Evolutionary conservation across 257 asterid genomes (phyloP).

Genomic region (Penstemon barbatus): DNA sequence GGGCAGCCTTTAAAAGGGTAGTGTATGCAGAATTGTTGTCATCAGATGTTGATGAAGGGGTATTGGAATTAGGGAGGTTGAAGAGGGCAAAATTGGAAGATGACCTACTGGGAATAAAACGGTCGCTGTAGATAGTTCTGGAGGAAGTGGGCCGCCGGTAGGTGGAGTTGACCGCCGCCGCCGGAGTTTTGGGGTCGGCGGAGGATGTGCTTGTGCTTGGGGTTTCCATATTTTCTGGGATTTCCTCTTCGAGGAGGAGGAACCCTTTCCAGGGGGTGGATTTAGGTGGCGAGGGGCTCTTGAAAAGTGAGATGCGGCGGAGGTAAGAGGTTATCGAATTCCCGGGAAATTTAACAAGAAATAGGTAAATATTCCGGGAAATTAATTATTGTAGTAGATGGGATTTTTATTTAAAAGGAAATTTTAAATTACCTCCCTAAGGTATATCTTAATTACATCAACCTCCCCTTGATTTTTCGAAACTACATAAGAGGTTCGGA

Average conservation of each 20-base stretch:
- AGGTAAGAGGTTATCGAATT: conserved; percentile 24
- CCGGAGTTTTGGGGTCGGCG: conserved; percentile 45
- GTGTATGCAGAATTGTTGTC: conserved; percentile 68
- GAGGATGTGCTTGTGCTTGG: conserved; percentile 36
- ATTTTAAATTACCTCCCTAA: no score
- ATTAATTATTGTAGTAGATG: background rate
- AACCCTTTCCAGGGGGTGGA: background rate
- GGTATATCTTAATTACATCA: no score
- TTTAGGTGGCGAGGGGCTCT: conserved; percentile 19
- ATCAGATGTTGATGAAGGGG: conserved; percentile 41
- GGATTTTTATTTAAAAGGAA: no score
- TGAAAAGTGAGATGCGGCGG: conserved; percentile 31
- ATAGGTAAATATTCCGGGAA: conserved; percentile 29
- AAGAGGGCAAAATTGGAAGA: conserved; percentile 87
- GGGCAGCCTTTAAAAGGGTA: conserved; percentile 62
- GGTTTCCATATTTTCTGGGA: conserved; percentile 30
- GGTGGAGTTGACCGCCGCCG: conserved; percentile 34
- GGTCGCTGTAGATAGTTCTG: conserved; percentile 80
- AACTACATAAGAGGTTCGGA: no score
- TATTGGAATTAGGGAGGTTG: conserved; percentile 52
- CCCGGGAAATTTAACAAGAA: conserved; percentile 39
- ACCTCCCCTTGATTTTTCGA: no score
- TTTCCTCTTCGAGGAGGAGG: conserved; percentile 1
- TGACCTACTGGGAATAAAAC: conserved; percentile 83
- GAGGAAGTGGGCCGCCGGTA: conserved; percentile 69